Evolutionary conservation across 176 grass and related monocot genomes (phyloP).

Genomic region (Phoenix dactylifera): DNA sequence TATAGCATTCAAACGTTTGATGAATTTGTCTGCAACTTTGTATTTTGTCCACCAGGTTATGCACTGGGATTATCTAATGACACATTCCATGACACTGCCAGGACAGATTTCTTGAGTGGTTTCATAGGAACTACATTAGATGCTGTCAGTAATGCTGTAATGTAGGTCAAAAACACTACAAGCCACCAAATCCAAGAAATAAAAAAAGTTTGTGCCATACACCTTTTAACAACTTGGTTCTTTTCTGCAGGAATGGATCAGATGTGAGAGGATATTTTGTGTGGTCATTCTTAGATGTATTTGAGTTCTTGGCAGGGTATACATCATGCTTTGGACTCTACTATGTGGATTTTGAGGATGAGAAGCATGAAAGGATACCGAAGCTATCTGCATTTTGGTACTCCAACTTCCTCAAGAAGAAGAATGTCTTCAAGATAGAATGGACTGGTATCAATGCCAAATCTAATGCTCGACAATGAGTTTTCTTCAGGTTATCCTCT

Average conservation of each 20-base stretch:
- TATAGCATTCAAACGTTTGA: too few species aligned
- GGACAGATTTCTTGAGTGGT: conserved; percentile 26
- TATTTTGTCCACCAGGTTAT: conserved; percentile 12
- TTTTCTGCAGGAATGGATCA: conserved; percentile 29
- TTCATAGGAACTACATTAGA: conserved; percentile 33
- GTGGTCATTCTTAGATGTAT: conserved; percentile 52
- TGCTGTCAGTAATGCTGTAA: conserved; percentile 25
- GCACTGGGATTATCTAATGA: conserved; percentile 15
- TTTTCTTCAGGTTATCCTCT: too few species aligned
- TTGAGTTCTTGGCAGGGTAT: conserved; percentile 38
- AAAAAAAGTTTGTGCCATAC: too few species aligned
- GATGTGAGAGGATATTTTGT: conserved; percentile 50
- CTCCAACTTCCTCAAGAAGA: conserved; percentile 27
- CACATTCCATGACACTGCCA: conserved; percentile 20
- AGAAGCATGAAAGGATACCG: conserved; percentile 20
- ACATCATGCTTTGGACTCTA: conserved; percentile 26
- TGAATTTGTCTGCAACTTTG: too few species aligned
- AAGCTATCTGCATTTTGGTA: conserved; percentile 50
- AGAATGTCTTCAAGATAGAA: too few species aligned
- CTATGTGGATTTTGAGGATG: conserved; percentile 32
- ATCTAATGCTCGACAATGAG: too few species aligned
- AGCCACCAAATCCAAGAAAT: too few species aligned
- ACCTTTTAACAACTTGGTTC: background rate
- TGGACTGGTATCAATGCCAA: too few species aligned
- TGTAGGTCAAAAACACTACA: too few species aligned